A percentile compares a stretch with the other conserved stretches of the same genome.
Evolutionary conservation across 2,329 filamentous ascomycete genomes (phyloP).

Genomic region (Acephala macrosclerotiorum): DNA sequence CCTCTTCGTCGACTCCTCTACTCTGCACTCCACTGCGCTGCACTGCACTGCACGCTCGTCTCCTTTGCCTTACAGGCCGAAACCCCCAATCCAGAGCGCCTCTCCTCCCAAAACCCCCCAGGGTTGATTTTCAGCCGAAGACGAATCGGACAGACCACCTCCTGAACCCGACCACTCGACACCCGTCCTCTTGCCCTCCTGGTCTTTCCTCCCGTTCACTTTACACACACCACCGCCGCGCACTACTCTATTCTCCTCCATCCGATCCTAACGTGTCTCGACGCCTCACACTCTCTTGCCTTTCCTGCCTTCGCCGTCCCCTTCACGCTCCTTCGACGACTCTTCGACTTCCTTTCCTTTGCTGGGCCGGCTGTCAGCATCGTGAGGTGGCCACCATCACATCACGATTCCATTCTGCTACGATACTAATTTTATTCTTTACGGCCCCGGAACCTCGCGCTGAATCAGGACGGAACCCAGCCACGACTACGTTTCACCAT

Average conservation of each 20-base stretch:
- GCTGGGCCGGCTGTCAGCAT: constrained; percentile 26
- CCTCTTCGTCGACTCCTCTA: background rate
- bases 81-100: background rate
- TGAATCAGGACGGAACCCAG: constrained; percentile 10
- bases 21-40: background rate
- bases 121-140: background rate
- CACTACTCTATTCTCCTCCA: background rate
- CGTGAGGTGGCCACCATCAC: constrained; percentile 4
- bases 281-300: constrained; percentile 37
- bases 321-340: constrained; percentile 24
- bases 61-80: constrained; percentile 1
- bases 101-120: too few species aligned
- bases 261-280: constrained; percentile 15
- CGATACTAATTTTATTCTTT: constrained; percentile 12
- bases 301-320: constrained; percentile 22
- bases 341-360: constrained; percentile 30
- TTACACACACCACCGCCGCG: background rate
- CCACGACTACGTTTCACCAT: constrained; percentile 9
- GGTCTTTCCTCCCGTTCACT: background rate
- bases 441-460: constrained; percentile 9
- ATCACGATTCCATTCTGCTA: constrained; percentile 6
- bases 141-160: background rate
- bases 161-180: background rate
- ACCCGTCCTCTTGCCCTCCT: background rate
- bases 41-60: background rate